Conservation (phyloP, 2,329 filamentous ascomycete genomes). For the Colletotrichum eleusines region DNA sequence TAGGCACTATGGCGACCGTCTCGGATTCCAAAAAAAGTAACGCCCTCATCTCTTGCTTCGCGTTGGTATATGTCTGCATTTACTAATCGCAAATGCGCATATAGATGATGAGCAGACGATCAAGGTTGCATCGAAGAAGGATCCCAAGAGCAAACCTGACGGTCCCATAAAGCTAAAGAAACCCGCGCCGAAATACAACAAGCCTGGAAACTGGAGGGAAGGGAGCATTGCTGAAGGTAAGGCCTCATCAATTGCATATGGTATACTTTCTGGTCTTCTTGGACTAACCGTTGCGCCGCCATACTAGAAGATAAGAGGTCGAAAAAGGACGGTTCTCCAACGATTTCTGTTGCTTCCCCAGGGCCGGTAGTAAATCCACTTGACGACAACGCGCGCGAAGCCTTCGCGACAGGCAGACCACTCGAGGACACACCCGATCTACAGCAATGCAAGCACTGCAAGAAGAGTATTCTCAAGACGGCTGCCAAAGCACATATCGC, state of each 20-base stretch:
- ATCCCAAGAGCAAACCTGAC: slow-evolving; percentile 57
- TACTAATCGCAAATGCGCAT: slow-evolving; percentile 13
- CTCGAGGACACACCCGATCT: slow-evolving; percentile 84
- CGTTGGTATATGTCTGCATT: too few relatives aligned
- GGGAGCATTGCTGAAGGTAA: slow-evolving; percentile 73
- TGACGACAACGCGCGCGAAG: slow-evolving; percentile 80
- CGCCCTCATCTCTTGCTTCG: neutral
- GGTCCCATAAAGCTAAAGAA: slow-evolving; percentile 74
- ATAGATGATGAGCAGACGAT: slow-evolving; percentile 70
- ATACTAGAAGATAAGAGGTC: slow-evolving; percentile 66
- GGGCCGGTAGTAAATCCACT: slow-evolving; percentile 74
- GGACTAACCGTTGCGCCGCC: slow-evolving; percentile 6
- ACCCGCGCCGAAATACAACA: slow-evolving; percentile 69
- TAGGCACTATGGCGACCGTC: slow-evolving; percentile 36
- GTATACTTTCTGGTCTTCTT: neutral
- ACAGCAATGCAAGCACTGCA: slow-evolving; percentile 93
- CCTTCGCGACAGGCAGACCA: slow-evolving; percentile 84
- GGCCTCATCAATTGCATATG: neutral
- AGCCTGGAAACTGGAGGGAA: slow-evolving; percentile 79
- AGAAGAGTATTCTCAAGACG: slow-evolving; percentile 83
- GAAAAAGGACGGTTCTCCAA: slow-evolving; percentile 57
- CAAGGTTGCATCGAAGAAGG: slow-evolving; percentile 72
- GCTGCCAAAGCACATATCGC: slow-evolving; percentile 84
- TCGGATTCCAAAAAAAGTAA: slow-evolving; percentile 42
- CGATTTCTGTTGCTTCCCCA: slow-evolving; percentile 58